A percentile compares a stretch with the other conserved stretches of the same genome.
Conservation (phyloP, 2,329 filamentous ascomycete species). For the Sodiomyces alkalinus region DNA sequence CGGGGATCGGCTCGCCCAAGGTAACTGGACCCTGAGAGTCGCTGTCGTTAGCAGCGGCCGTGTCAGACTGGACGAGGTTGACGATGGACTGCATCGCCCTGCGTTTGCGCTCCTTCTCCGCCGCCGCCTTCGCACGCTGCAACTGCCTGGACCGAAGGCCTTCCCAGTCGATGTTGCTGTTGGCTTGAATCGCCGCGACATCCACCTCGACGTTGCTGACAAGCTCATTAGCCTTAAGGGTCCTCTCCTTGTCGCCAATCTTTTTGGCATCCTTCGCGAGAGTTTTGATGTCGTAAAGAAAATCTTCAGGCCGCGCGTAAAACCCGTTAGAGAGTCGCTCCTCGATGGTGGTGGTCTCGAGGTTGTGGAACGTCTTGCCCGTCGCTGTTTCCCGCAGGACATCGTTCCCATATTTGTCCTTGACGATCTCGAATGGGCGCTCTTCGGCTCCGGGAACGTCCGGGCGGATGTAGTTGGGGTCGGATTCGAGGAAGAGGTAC, state of each 20-base stretch:
- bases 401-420: slow-evolving; percentile 62
- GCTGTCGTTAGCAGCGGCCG: slow-evolving; percentile 32
- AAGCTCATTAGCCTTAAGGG: slow-evolving; percentile 81
- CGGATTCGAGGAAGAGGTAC: slow-evolving; percentile 72
- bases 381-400: slow-evolving; percentile 63
- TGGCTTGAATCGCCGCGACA: slow-evolving; percentile 59
- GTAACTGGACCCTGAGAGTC: slow-evolving; percentile 41
- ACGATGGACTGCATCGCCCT: slow-evolving; percentile 41
- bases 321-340: slow-evolving; percentile 94
- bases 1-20: slow-evolving; percentile 50
- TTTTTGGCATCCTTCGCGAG: slow-evolving; percentile 74
- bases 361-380: slow-evolving; percentile 85
- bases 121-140: slow-evolving; percentile 42
- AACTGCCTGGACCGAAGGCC: slow-evolving; percentile 61
- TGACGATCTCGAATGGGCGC: slow-evolving; percentile 65
- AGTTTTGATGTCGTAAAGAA: slow-evolving; percentile 72
- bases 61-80: slow-evolving; percentile 34
- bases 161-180: slow-evolving; percentile 62
- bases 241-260: slow-evolving; percentile 67
- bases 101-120: slow-evolving; percentile 48
- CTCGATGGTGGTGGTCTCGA: slow-evolving; percentile 86
- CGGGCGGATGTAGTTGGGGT: slow-evolving; percentile 53
- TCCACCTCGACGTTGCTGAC: slow-evolving; percentile 90
- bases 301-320: slow-evolving; percentile 83
- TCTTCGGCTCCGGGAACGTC: slow-evolving; percentile 37